Conservation (phyloP, 768 basidiomycete species). For the Clathrus columnatus region DNA sequence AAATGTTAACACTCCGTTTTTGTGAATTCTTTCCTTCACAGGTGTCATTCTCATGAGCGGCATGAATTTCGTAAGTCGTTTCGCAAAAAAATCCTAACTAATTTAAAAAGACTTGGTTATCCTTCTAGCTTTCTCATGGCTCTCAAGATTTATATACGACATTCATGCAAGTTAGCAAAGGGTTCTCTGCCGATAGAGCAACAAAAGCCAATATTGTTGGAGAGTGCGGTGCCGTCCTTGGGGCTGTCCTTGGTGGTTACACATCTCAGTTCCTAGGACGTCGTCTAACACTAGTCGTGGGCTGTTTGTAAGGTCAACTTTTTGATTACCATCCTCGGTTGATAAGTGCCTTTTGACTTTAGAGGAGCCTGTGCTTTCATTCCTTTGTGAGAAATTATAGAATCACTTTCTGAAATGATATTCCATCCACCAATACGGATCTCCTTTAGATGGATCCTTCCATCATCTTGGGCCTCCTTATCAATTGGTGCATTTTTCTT, state of each 20-base stretch:
- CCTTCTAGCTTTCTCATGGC: not conserved
- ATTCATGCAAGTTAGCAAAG: constrained; percentile 56
- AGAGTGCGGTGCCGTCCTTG: constrained; percentile 43
- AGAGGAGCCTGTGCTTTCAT: constrained; percentile 1
- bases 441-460: constrained; percentile 73
- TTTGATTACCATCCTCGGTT: not conserved
- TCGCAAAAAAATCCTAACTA: too few relatives aligned
- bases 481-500: constrained; percentile 80
- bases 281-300: constrained; percentile 53
- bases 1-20: not conserved
- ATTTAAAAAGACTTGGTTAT: too few relatives aligned
- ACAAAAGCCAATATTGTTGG: constrained; percentile 78
- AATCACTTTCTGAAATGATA: not conserved
- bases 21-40: not conserved
- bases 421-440: constrained; percentile 35
- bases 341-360: not conserved
- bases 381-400: constrained; percentile 1
- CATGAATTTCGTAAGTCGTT: constrained; percentile 1
- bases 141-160: constrained; percentile 66
- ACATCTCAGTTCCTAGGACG: constrained; percentile 71
- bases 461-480: constrained; percentile 54
- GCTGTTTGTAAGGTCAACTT: constrained; percentile 26
- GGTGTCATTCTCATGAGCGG: constrained; percentile 3
- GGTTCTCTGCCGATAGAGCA: constrained; percentile 45
- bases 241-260: constrained; percentile 68